Evolutionary conservation across 2,329 filamentous ascomycete genomes (phyloP).

Genomic region (Boeremia lycopersici): DNA sequence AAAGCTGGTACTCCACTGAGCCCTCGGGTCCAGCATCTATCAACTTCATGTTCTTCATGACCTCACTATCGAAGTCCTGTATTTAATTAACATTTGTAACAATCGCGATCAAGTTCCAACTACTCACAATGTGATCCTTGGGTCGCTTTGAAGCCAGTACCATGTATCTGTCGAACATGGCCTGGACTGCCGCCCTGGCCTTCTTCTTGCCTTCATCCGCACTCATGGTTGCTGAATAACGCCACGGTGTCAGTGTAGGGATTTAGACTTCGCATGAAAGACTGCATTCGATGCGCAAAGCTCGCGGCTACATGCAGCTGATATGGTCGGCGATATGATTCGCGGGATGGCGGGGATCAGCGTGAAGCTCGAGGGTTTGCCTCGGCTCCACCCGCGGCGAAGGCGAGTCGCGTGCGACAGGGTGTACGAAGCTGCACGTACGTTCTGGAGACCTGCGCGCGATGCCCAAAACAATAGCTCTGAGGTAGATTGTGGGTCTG

Average conservation of each 20-base stretch:
- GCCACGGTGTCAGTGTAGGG: not conserved
- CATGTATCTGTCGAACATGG: constrained; percentile 47
- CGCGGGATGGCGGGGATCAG: constrained; percentile 7
- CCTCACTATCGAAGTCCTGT: constrained; percentile 47
- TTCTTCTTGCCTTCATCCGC: constrained; percentile 34
- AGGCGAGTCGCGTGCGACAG: constrained; percentile 15
- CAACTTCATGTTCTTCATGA: constrained; percentile 47
- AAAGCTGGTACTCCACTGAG: constrained; percentile 43
- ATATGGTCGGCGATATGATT: constrained; percentile 12
- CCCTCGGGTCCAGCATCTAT: constrained; percentile 46
- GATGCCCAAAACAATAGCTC: constrained; percentile 16
- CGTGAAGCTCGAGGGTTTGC: constrained; percentile 18
- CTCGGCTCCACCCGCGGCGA: constrained; percentile 16
- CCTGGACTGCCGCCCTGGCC: constrained; percentile 45
- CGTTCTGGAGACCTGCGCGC: not conserved
- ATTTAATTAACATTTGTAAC: not conserved
- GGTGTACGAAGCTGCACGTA: not conserved
- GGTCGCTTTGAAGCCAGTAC: constrained; percentile 40
- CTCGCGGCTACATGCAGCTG: constrained; percentile 10
- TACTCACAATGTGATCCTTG: constrained; percentile 40
- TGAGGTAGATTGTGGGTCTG: not conserved
- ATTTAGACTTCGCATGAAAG: not conserved
- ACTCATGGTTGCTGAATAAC: constrained; percentile 25
- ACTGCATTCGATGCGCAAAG: constrained; percentile 5
- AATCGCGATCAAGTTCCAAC: not conserved